Percentiles rank a stretch among this genome's conserved stretches.
These are phyloP conservation scores for Dendrobium chrysotoxum DNA, from an alignment of 106 monocot genomes.

Conservation along the genomic window DNA sequence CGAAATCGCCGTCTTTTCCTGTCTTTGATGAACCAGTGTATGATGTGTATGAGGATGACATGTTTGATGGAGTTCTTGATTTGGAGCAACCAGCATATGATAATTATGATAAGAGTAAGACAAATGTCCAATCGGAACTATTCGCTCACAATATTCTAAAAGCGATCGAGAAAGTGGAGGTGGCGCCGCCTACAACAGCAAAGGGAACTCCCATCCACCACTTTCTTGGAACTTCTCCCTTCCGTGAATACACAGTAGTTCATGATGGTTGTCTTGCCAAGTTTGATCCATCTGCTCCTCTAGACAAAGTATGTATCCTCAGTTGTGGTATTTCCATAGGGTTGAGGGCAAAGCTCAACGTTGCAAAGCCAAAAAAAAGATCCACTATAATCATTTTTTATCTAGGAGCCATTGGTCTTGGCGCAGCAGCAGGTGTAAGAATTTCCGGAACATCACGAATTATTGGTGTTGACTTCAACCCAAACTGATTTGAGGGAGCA, in stretches of 20 bases:
- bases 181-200: constrained; percentile 40
- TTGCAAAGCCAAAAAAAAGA: constrained; percentile 78
- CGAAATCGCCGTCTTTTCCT: no score
- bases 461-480: constrained; percentile 4
- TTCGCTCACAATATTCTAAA: no score
- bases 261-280: constrained; percentile 30
- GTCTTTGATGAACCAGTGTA: no score
- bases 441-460: not conserved
- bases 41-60: no score
- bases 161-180: constrained; percentile 44
- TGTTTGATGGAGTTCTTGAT: no score
- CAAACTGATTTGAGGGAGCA: constrained; percentile 1
- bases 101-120: no score
- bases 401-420: constrained; percentile 84
- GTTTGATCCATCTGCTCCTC: constrained; percentile 27
- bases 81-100: no score
- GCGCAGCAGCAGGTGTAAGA: constrained; percentile 9
- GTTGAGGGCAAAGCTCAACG: constrained; percentile 87
- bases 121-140: no score
- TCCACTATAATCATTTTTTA: constrained; percentile 83
- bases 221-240: constrained; percentile 33
- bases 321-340: constrained; percentile 30
- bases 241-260: constrained; percentile 37
- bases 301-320: constrained; percentile 32
- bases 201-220: constrained; percentile 23